Evolutionary conservation across 2,329 filamentous ascomycete genomes (phyloP).

Genomic region (Calonectria hongkongensis): DNA sequence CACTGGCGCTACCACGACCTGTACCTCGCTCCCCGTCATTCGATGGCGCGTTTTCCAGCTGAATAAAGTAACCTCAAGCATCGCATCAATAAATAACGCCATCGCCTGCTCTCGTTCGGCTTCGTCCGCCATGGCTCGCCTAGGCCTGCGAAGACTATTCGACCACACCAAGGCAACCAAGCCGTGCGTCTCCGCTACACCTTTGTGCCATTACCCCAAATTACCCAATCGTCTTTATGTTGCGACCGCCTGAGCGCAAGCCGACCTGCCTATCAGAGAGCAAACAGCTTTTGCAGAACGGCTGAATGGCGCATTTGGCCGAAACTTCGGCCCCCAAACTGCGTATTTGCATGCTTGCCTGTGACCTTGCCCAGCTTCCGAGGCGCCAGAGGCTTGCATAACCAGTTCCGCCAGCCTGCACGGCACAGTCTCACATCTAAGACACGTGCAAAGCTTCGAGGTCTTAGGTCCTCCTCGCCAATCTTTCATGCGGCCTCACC

Average conservation of each 20-base stretch:
- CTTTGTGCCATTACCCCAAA: conserved; percentile 31
- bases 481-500: conserved; percentile 15
- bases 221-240: conserved; percentile 21
- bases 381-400: conserved; percentile 22
- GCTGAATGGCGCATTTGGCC: conserved; percentile 26
- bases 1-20: conserved; percentile 36
- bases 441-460: conserved; percentile 21
- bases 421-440: conserved; percentile 29
- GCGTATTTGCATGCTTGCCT: conserved; percentile 18
- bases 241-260: conserved; percentile 29
- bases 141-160: background rate
- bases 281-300: conserved; percentile 23
- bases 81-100: conserved; percentile 10
- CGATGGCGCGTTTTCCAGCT: background rate
- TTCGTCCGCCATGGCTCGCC: conserved; percentile 39
- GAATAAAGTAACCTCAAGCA: conserved; percentile 24
- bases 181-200: conserved; percentile 42
- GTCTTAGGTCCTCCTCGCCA: conserved; percentile 33
- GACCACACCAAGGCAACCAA: conserved; percentile 20
- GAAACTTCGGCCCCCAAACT: conserved; percentile 24
- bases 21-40: conserved; percentile 32
- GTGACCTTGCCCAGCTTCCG: conserved; percentile 1
- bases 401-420: conserved; percentile 1
- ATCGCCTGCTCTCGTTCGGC: conserved; percentile 9
- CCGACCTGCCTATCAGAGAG: conserved; percentile 15